Evolutionary conservation across 2,329 filamentous ascomycete species (phyloP).

Genomic region (Monilinia vaccinii-corymbosi): DNA sequence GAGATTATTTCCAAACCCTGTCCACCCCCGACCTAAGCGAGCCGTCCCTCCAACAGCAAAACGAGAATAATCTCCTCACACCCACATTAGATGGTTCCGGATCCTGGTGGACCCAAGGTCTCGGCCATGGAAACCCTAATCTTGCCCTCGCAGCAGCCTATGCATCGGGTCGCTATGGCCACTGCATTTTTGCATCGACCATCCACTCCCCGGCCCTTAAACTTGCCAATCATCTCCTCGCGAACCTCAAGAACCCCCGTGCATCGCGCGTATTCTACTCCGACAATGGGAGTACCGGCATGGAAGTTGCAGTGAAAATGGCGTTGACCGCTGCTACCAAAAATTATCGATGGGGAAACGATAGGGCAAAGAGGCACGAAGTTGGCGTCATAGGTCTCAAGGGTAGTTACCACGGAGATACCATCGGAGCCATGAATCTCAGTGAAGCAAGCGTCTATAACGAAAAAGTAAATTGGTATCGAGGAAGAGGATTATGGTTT

Average conservation of each 20-base stretch:
- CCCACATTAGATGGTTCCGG: conserved; percentile 76
- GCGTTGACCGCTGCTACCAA: conserved; percentile 58
- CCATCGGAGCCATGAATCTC: conserved; percentile 81
- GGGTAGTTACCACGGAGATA: conserved; percentile 80
- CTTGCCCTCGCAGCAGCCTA: conserved; percentile 69
- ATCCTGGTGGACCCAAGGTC: conserved; percentile 86
- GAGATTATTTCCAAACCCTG: conserved; percentile 64
- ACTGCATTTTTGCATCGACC: conserved; percentile 78
- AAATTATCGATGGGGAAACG: conserved; percentile 53
- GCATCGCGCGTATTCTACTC: conserved; percentile 69
- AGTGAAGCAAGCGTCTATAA: conserved; percentile 71
- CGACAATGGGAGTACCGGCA: conserved; percentile 75
- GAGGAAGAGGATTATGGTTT: conserved; percentile 71
- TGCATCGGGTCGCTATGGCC: conserved; percentile 74
- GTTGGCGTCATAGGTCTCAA: conserved; percentile 66
- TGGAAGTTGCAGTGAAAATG: conserved; percentile 83
- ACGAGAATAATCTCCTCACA: conserved; percentile 36
- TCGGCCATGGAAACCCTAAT: conserved; percentile 67
- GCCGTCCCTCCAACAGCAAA: neutral
- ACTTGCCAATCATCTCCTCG: conserved; percentile 56
- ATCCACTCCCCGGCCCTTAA: conserved; percentile 70
- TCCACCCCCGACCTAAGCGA: conserved; percentile 2
- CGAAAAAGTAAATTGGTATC: conserved; percentile 79
- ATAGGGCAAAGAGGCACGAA: conserved; percentile 34
- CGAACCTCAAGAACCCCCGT: conserved; percentile 51